phyloP scores from a whole-genome alignment of 169 alveolate genomes.

The Plasmodium blacklocki region DNA sequence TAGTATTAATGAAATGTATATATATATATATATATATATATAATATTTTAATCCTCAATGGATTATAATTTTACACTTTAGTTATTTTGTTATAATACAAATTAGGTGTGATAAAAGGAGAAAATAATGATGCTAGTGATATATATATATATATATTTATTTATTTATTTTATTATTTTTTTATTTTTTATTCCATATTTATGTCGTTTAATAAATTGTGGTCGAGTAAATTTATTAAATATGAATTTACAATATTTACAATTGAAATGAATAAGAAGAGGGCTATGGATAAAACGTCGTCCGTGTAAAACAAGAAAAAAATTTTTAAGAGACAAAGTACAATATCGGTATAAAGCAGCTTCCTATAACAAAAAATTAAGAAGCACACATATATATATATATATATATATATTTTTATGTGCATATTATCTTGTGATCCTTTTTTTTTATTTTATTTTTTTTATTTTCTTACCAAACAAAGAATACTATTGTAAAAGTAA shows the following conservation, averaged over 20 bases:
- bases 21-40: too few relatives aligned
- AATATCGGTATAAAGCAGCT: conserved; percentile 60
- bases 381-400: not conserved
- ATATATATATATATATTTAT: conserved; percentile 2
- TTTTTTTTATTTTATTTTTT: not conserved
- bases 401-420: too few relatives aligned
- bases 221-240: conserved; percentile 50
- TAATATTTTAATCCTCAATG: too few relatives aligned
- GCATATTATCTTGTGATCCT: not conserved
- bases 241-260: conserved; percentile 34
- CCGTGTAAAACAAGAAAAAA: conserved; percentile 34
- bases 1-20: too few relatives aligned
- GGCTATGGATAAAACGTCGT: not conserved
- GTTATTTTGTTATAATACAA: too few relatives aligned
- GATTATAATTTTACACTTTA: too few relatives aligned
- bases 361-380: conserved; percentile 16
- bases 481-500: conserved; percentile 50
- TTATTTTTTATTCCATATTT: not conserved
- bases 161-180: not conserved
- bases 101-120: too few relatives aligned
- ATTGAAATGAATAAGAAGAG: conserved; percentile 26
- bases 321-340: conserved; percentile 48
- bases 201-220: conserved; percentile 46
- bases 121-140: too few relatives aligned
- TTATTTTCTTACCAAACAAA: conserved; percentile 38